A percentile compares a stretch with the other conserved stretches of the same genome.
Evolutionary conservation across 2,329 filamentous ascomycete genomes (phyloP).

Genomic region (Curvularia lunata): DNA sequence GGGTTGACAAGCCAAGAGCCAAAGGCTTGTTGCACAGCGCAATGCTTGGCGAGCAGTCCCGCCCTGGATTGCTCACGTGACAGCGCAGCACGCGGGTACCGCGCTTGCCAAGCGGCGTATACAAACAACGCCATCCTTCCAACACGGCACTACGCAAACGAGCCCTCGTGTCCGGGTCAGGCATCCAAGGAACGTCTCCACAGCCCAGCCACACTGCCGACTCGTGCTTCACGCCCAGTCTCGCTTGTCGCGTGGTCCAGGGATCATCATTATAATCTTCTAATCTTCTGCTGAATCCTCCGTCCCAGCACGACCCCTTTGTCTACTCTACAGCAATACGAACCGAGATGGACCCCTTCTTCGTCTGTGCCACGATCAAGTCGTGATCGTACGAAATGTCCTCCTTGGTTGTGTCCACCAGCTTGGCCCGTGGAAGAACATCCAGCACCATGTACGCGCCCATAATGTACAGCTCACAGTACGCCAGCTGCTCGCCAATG

Average conservation of each 20-base stretch:
- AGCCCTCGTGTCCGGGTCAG: not conserved
- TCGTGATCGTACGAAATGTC: conserved; percentile 37
- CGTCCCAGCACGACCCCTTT: not conserved
- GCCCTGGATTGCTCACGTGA: not conserved
- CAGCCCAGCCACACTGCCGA: not conserved
- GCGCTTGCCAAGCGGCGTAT: not conserved
- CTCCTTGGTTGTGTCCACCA: conserved; percentile 33
- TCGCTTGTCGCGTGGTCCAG: not conserved
- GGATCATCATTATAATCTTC: not conserved
- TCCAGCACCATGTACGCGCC: conserved; percentile 29
- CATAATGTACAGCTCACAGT: conserved; percentile 37
- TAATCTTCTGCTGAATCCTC: not conserved
- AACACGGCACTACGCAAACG: not conserved
- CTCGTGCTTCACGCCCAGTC: not conserved
- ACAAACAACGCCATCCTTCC: not conserved
- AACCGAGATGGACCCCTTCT: conserved; percentile 34
- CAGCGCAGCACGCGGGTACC: not conserved
- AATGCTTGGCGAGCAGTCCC: conserved; percentile 14
- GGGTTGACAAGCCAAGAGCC: conserved; percentile 12
- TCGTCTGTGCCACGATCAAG: conserved; percentile 35
- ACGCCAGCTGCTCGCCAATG: conserved; percentile 41
- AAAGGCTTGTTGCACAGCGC: conserved; percentile 17
- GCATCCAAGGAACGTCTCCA: not conserved
- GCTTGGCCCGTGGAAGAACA: conserved; percentile 30
- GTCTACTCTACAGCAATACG: conserved; percentile 32